Base-by-base conservation (phyloP, 306 rosid genomes). In the Delonix regia region DNA sequence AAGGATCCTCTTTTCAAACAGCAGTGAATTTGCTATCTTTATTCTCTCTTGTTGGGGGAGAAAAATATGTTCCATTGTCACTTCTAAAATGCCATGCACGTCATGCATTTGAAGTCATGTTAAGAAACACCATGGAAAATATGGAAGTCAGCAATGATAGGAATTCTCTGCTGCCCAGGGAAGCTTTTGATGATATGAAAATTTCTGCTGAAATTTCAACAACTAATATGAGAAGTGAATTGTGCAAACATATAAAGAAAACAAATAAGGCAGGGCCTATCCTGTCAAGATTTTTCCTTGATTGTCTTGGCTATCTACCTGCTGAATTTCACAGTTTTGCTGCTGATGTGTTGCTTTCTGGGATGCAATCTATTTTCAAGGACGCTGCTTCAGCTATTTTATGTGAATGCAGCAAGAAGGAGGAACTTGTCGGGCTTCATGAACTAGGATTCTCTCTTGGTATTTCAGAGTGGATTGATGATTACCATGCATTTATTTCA, bases 401-500 rank as follows among this genome's bases (percentile, higher is more conserved):
- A 86, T 71, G 78, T 63, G 97, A 86, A 80, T 89, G 95, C 86
- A 87, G 62, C 81, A 85, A 80, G 74, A 71, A 73, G 67, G 92
- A 89, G 78, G 89, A 92, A 80, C 97, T 83, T 60, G 80, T 94
- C 66, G 88, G 89, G 95, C 95, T 94, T 85, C 99, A 94, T 80
- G 97, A 89, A 80, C 84, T 92, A 62, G 99, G 99, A 60, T 77
- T 92, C 45, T 87, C 91, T 73, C 87, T 85, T 53, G 97, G 99
- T 73, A 78, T 94, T 69, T 71, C 83, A 7, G 97, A 90, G 83
- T 94, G 99, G 99, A 89, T 89, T 57, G 75, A 84, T 80, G 97
- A 94, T 83, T 85, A 86, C 83, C 76, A 78, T 80, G 80, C 84
- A 69, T 81, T 92, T 71, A 83, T 82, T 75, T 88, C 88, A 59